phyloP scores from a whole-genome alignment of 768 basidiomycete species.

The Mycena galericulata region DNA sequence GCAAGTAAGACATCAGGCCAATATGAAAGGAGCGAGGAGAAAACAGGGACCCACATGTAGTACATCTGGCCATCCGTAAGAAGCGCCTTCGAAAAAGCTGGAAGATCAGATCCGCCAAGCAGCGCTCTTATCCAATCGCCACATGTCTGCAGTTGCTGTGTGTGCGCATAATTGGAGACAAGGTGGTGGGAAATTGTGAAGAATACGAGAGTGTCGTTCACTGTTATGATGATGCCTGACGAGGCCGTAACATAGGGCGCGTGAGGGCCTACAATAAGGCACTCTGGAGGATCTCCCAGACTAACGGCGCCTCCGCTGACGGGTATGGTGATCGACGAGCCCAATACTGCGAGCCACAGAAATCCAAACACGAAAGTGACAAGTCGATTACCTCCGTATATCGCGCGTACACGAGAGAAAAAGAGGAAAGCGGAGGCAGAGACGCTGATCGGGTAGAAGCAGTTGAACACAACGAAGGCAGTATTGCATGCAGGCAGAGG shows the following conservation, averaged over 20 bases:
- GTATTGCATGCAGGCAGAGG: constrained; percentile 14
- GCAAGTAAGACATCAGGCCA: neutral
- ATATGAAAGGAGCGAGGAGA: neutral
- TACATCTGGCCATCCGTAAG: constrained; percentile 47
- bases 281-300: constrained; percentile 43
- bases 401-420: constrained; percentile 42
- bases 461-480: constrained; percentile 12
- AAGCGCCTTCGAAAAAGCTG: constrained; percentile 41
- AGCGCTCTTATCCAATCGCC: constrained; percentile 15
- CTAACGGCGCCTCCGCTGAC: constrained; percentile 35
- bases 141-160: neutral
- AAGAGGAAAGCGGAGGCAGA: constrained; percentile 43
- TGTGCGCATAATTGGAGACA: constrained; percentile 16
- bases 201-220: constrained; percentile 46
- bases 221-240: constrained; percentile 34
- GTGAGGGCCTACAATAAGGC: constrained; percentile 35
- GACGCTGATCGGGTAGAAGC: constrained; percentile 38
- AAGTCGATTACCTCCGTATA: constrained; percentile 39
- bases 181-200: constrained; percentile 46
- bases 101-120: constrained; percentile 39
- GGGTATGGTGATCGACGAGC: constrained; percentile 39
- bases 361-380: constrained; percentile 41
- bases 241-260: constrained; percentile 34
- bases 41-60: constrained; percentile 43
- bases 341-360: constrained; percentile 47